Base-by-base conservation (phyloP, 1,139 yeast genomes). In the Suhomyces bokatorum region DNA sequence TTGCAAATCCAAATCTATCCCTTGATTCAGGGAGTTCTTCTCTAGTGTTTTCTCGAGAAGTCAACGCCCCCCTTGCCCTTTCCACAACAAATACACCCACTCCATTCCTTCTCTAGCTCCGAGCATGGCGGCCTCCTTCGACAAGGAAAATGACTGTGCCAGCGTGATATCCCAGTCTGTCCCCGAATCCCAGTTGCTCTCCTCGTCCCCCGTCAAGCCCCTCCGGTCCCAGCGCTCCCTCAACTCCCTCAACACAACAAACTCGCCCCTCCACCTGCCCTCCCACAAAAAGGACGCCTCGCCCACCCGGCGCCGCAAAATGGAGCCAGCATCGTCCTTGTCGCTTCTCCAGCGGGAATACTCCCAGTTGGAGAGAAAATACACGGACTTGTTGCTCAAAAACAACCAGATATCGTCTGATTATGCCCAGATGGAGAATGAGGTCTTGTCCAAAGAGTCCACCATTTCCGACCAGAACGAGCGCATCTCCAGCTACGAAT, bases 331-430 rank as follows among this genome's bases (percentile, higher is more conserved):
- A 8, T 14, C 32, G 8, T 9, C 38, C 12, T n/a, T 32, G 14
- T 11, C 44, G 13, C 37, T 16, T 20, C 41, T 51, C 22, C 55
- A 52, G 28, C 34, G 37, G 15, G 54, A 45, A 13, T 47, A 47
- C 30, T 17, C 32, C 22, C 44, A 40, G 15, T 42, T 54, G 14
- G 69, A 67, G 45, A 52, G 67, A 40, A 64, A 60, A 39, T 63
- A 62, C 47, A 60, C 68, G 13, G 71, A 67, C 42, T 45, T 62
- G 4, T 41, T 66, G 10, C 49, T 64, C n/a, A 52, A 53, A 35
- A 57, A 58, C 43, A 60, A 58, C 32, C 50, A 45, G 11, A 35
- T 64, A 10, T 37, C 51, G 10, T 43, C 42, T 12, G 69, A 66
- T n/a, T 56, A 54, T 32, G 47, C 48, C 20, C 59, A 60, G 33